Base-by-base conservation (phyloP, 2,329 filamentous ascomycete genomes). In the Claviceps paspali region DNA sequence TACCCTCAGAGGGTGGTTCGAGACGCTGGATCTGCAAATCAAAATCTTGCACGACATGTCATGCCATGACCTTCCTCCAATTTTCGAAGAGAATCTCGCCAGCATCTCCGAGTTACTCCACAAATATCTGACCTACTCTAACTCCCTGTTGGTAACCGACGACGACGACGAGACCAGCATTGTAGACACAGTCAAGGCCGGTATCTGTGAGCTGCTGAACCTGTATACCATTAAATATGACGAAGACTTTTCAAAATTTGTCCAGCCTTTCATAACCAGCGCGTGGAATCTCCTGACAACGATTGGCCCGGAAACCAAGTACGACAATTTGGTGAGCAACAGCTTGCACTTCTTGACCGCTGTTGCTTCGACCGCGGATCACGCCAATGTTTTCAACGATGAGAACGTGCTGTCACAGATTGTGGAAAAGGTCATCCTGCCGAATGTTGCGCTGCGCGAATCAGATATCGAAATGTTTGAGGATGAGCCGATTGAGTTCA, bases 401-500 rank as follows among this genome's bases (percentile, higher is more conserved):
- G 74, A 86, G 50, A 70, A 72, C 4, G 79, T 84, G 3, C 64
- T 96, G 26, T 76, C 77, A 14, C 82, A 94, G 55, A 83, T 98
- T 37, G 83, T 95, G 8, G 86, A 96, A 56, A 94, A 94, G 62
- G 91, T 96, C 41, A 83, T 98, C 39, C 63, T 98, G 45, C 88
- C 91, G 8, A 98, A 98, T 51, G 76, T 98, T 41, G 81, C 82
- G 12, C 65, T 98, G 42, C 77, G 92, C 46, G 91, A 95, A 51
- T 91, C 87, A 0, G 92, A 98, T 47, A 73, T 94, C 38, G 91
- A 98, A 56, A 71, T 94, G 47, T 96, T 98, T 49, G 91, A 98
- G 55, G 92, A 98, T 54, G 92, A 98, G 63, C 91, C 91, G 0
- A 98, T 98, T 46, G 91, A 98, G 58, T 98, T 93, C 54, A 98